Base-by-base conservation (phyloP, 2,329 filamentous ascomycete genomes). In the Hypoxylon sp. region DNA sequence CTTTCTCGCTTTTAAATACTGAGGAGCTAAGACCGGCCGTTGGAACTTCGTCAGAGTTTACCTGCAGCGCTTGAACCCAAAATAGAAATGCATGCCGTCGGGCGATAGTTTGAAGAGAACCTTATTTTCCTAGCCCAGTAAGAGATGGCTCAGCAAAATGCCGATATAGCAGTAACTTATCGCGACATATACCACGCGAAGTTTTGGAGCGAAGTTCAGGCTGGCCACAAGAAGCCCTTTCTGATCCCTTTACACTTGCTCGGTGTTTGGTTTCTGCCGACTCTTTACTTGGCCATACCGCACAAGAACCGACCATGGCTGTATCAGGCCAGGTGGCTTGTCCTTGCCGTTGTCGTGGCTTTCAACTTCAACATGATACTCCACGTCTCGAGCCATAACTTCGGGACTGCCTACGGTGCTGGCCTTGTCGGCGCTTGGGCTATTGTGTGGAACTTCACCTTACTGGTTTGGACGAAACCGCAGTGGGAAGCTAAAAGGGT, bases 401-500 rank as follows among this genome's bases (percentile, higher is more conserved):
- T 84, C 60, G 85, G 81, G 14, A 74, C 76, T 9, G 80, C 82
- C 1, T 89, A 88, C 67, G 80, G 76, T 1, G 74, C 78, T 1
- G 88, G 88, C 0, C 70, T 89, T 50, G 71, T 83, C 36, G 79
- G 79, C 2, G 74, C 77, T 3, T 89, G 84, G 84, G 80, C 82
- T 0, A 82, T 84, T 9, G 73, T 89, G 16, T 82, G 81, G 76
- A 80, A 75, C 33, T 71, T 83, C 57, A 80, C 81, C 18, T 73
- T 86, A 71, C 74, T 90, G 22, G 74, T 89, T 1, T 86, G 85
- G 77, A 83, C 80, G 46, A 77, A 79, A 16, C 85, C 87, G 2
- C 87, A 89, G 73, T 84, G 83, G 72, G 84, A 87, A 18, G 83
- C 83, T 0, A 85, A 82, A 65, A 81, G 87, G 66, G 80, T 85